Base-by-base conservation (phyloP, 23 red algal species). In the Agarophyton chilense region DNA sequence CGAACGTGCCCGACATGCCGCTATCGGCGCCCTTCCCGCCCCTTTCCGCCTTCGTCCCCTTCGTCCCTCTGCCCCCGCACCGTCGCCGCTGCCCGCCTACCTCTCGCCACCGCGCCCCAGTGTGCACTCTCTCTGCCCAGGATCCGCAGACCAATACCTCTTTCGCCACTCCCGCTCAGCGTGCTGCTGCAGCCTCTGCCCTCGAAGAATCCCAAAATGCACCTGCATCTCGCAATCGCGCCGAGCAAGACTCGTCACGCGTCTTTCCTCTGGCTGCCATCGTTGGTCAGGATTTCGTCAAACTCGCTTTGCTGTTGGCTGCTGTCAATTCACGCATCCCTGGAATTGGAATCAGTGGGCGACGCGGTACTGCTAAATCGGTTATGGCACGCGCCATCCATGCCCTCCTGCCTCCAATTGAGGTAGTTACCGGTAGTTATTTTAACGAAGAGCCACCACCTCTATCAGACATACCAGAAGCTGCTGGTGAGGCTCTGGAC, bases 321-420 rank as follows among this genome's bases (percentile, higher is more conserved):
- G 93, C 97, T 6, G 90, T 94, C 66, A 96, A 99, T 57, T 77
- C 91, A 50, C 81, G 86, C 18, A 89, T 95, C 52, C 77, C 83
- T 56, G 97, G 97, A 7, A 75, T 99, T 10, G 86, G 93, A 25
- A 88, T 99, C 36, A 94, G 82, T 12, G 97, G 97, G 6, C 82
- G 92, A 0, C 89, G 97, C 22, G 97, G 97, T 43, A 99, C 97
- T 1, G 97, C 92, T 24, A 99, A 99, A 83, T 90, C 82, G 40
- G 79, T 99, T 38, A 93, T 95, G 97, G 97, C 97, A 51, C 77
- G 97, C 22, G 97, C 97, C 35, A 65, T 99, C 26, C 97, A 99
- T 56, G 97, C 93, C 3, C 76, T 99, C 52, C 75, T 99, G 11
- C 93, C 97, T 10, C 93, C 97, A 10, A 99, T 99, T 58, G 97